Percentiles rank a stretch among this genome's conserved stretches.
Conservation (phyloP, 164 flowering plant genomes). For the Vitis amurensis region DNA sequence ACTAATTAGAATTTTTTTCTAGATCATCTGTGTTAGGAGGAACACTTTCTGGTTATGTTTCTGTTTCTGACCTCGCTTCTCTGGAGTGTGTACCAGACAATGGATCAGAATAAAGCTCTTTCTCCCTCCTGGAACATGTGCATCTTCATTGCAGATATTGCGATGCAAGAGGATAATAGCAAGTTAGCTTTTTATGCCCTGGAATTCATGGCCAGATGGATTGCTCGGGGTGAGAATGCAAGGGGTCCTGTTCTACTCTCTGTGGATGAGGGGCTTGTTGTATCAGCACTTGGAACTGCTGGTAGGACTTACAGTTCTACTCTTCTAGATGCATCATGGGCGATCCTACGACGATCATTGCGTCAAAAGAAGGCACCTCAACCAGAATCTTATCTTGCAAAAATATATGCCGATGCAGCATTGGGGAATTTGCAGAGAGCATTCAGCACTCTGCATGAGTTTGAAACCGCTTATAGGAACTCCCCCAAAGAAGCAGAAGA, state of each 20-base stretch:
- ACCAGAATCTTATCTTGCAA: conserved; percentile 74
- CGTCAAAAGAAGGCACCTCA: conserved; percentile 70
- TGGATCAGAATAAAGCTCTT: conserved; percentile 85
- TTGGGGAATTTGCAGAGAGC: conserved; percentile 76
- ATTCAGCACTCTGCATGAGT: conserved; percentile 67
- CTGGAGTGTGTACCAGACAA: conserved; percentile 41
- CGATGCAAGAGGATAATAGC: conserved; percentile 70
- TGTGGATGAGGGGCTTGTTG: conserved; percentile 79
- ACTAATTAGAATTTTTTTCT: not conserved
- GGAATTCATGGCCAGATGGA: conserved; percentile 83
- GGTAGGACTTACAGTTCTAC: conserved; percentile 61
- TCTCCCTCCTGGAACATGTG: conserved; percentile 73
- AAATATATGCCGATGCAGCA: conserved; percentile 72
- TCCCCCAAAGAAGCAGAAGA: conserved; percentile 40
- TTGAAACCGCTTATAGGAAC: conserved; percentile 61
- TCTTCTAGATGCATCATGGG: conserved; percentile 88
- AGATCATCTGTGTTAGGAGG: not conserved
- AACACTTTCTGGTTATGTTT: not conserved
- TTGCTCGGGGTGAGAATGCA: conserved; percentile 61
- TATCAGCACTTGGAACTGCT: conserved; percentile 77
- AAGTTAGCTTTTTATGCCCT: conserved; percentile 73
- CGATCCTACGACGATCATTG: conserved; percentile 69
- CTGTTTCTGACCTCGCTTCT: too few species aligned
- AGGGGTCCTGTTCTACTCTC: conserved; percentile 63
- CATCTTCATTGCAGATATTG: conserved; percentile 63